Base-by-base conservation (phyloP, 371 early-diverging fungal species). In the Syncephalastrum racemosum region DNA sequence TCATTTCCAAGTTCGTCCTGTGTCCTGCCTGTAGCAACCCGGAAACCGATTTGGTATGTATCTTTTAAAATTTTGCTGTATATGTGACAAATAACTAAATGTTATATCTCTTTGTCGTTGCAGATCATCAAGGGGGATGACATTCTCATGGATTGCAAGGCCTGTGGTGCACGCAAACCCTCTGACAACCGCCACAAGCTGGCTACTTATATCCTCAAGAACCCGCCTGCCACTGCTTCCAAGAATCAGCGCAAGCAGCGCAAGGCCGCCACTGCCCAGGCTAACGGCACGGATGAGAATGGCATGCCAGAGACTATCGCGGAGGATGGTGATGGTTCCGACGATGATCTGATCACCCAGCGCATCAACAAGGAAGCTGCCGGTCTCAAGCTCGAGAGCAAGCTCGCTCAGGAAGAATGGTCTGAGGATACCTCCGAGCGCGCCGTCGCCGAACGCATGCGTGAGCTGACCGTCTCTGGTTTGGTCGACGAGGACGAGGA, bases 1-100 rank as follows among this genome's bases (percentile, higher is more conserved):
- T 99, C 68, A 99, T 99, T 60, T 90, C 93, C 63, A 89, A 90
- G 68, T 99, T 94, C 75, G 99, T 99, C 19, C 81, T 99, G 50
- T 99, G 99, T 77, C 85, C 83, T 24, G 80, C 86, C 46, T 99
- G 99, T 84, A 85, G 86, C 59, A 99, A 98, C 78, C 99, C 99
- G 20, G 99, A 99, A 79, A 99, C 99, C 14, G 95, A 96, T 66
- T 82, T 98, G 63, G 83, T 85, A 64, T 59, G 75, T 56, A 48
- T 25, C 43, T 50, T 4, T 20, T n/a, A n/a, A 13, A 25, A 45
- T 66, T n/a, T 16, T 62, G 42, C 1, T 16, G 14, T 7, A 46
- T 41, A 24, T 22, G 39, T 2, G 16, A 41, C 22, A 24, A 27
- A 46, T 63, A 41, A 14, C 46, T 40, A 18, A n/a, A 52, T 43